phyloP scores from a whole-genome alignment of 768 basidiomycete genomes.

The Strobilomyces echinocephalus region DNA sequence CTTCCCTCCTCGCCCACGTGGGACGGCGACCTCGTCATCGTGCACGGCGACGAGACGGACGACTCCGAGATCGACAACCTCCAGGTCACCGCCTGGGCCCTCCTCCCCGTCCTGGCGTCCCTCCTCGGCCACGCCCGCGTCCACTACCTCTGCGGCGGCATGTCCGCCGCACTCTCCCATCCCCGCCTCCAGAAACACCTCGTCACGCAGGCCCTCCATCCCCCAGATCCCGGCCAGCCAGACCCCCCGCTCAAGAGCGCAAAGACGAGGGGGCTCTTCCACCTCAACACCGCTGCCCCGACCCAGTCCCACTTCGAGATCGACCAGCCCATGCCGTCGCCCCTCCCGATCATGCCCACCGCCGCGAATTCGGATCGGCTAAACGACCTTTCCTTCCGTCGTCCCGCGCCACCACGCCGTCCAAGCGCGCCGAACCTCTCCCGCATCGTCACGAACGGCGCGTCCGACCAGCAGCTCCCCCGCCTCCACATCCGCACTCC shows the following conservation, averaged over 20 bases:
- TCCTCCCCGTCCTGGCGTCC: constrained; percentile 59
- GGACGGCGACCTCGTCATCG: constrained; percentile 66
- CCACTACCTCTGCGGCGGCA: constrained; percentile 71
- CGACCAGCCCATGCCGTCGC: constrained; percentile 49
- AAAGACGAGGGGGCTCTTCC: constrained; percentile 54
- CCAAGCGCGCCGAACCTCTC: constrained; percentile 63
- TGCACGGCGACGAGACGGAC: constrained; percentile 79
- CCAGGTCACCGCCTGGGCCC: constrained; percentile 61
- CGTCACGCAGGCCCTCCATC: constrained; percentile 21
- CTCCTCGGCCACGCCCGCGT: constrained; percentile 52
- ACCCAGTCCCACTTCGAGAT: constrained; percentile 53
- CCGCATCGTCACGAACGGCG: constrained; percentile 55
- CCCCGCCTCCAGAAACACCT: constrained; percentile 52
- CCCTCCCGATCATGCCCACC: constrained; percentile 55
- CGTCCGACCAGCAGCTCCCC: constrained; percentile 42
- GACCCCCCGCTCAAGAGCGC: constrained; percentile 23
- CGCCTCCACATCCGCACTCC: constrained; percentile 59
- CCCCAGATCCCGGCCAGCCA: constrained; percentile 8
- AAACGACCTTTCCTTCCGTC: constrained; percentile 46
- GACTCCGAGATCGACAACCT: constrained; percentile 53
- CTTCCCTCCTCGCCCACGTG: constrained; percentile 49
- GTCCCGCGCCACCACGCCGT: constrained; percentile 48
- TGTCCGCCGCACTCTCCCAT: constrained; percentile 57
- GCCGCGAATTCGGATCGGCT: constrained; percentile 32
- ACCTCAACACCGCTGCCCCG: constrained; percentile 58